Conservation (phyloP, 2,329 filamentous ascomycete species). For the Scedosporium minutisporum region DNA sequence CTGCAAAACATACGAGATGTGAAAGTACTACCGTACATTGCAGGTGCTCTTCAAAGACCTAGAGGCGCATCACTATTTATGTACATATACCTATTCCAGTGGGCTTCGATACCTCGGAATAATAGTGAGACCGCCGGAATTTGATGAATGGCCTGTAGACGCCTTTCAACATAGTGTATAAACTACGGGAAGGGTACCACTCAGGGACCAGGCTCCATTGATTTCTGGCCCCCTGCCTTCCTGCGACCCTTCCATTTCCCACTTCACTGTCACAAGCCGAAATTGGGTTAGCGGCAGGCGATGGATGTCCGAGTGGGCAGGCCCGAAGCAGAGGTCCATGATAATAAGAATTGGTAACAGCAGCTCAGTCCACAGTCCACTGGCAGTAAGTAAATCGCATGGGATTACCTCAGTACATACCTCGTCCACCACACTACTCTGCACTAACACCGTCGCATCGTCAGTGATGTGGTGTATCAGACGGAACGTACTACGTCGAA, state of each 20-base stretch:
- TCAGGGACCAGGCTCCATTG: neutral
- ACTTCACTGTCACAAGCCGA: neutral
- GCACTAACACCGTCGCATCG: too few relatives aligned
- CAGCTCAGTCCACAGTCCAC: neutral
- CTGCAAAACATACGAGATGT: too few relatives aligned
- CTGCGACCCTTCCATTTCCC: neutral
- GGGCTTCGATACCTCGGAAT: too few relatives aligned
- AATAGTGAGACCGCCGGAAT: too few relatives aligned
- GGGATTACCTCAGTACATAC: neutral
- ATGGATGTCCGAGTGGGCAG: neutral
- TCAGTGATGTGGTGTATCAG: too few relatives aligned
- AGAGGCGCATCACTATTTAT: too few relatives aligned
- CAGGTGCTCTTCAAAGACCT: too few relatives aligned
- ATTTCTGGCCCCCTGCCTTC: neutral
- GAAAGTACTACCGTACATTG: too few relatives aligned
- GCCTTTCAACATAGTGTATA: too few relatives aligned
- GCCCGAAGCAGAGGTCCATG: neutral
- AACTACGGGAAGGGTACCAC: neutral
- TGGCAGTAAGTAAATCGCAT: neutral
- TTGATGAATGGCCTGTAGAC: too few relatives aligned
- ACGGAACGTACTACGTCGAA: neutral
- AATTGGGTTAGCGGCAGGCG: neutral
- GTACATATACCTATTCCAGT: too few relatives aligned
- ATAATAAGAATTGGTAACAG: neutral
- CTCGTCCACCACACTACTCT: too few relatives aligned